Base-by-base conservation (phyloP, 768 basidiomycete genomes). In the Mycena polygramma region DNA sequence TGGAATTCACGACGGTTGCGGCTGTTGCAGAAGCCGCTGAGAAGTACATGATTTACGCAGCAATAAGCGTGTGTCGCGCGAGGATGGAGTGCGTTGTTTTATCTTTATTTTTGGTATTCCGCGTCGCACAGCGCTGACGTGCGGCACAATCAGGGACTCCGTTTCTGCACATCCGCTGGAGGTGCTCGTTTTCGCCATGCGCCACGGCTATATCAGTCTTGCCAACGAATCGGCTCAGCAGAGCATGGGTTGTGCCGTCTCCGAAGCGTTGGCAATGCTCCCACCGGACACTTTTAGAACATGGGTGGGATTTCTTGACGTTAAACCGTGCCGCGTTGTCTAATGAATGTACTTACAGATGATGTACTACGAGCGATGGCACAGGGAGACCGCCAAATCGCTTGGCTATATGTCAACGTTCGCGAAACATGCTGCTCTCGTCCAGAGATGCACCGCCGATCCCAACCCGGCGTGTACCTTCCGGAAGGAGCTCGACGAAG, bases 11-110 rank as follows among this genome's bases (percentile, higher is more conserved):
- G 8, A 43, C 67, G 11, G 22, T 73, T n/a, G 54, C 59, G 9
- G 71, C 36, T 4, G 57, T 77, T 5, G 75, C 76, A 6, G 75
- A 77, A 43, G 76, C 77, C 7, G 76, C 70, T 7, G 75, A 78
- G 72, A 78, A 78, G 41, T 78, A 78, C 43, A 35, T 69, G 62
- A 60, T 78, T 3, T 75, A 74, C 37, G 36, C 57, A 2, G 69
- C 63, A 7, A 20, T 70, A 26, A 52, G 41, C 48, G 36, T 26
- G n/a, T 70, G 30, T 20, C 30, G 49, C 13, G 8, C 22, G n/a
- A 41, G 22, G 19, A 65, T 70, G 69, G 14, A 64, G 69, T 70
- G 24, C 55, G 68, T 68, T 17, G 36, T 30, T 53, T 46, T 36
- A 35, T 17, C 20, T 55, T 30, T 30, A 30, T 30, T 30, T 30